Base-by-base conservation (phyloP, 1,139 yeast genomes). In the Zygosaccharomyces pseudobailii region DNA sequence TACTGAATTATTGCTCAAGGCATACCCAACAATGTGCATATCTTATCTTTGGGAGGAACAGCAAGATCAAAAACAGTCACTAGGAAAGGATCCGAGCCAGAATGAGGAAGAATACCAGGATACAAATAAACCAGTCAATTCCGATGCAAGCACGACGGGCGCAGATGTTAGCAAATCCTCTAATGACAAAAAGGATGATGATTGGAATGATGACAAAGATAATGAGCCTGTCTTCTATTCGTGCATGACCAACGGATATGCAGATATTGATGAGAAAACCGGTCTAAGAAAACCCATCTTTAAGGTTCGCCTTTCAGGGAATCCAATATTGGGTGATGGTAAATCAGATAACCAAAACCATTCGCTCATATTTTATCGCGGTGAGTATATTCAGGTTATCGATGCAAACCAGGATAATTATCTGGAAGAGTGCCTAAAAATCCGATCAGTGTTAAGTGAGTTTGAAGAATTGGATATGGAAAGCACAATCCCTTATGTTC, bases 361-460 rank as follows among this genome's bases (percentile, higher is more conserved):
- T 61, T 76, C 94, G 0, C 58, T 87, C n/a, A 78, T 86, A 2
- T 87, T 82, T 58, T 82, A 84, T 55, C 75, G 96, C 33, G 96
- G 96, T 1, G 96, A 87, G 57, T 87, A 87, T 57, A 83, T 87
- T 51, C 95, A 87, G 65, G 86, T 87, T 1, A 79, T 87, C 39
- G 96, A 87, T 68, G 92, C 96, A 0, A 87, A 87, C 56, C 96
- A 87, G 62, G 96, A 87, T 62, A 86, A 87, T 61, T 87, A 87
- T 61, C 61, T 87, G 25, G 96, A 87, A 59, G 96, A 87, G 61
- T 87, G 96, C 57, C 64, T 87, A 51, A 87, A 87, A 63, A 85
- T 87, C 32, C 76, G 94, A 54, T 81, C 89, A 4, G 79, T 87
- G 3, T 66, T 87, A 24, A 77, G 88, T 1, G 96, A 87, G 56